Conservation (phyloP, 495 filamentous ascomycete species). For the Aspergillus ellipticus region DNA sequence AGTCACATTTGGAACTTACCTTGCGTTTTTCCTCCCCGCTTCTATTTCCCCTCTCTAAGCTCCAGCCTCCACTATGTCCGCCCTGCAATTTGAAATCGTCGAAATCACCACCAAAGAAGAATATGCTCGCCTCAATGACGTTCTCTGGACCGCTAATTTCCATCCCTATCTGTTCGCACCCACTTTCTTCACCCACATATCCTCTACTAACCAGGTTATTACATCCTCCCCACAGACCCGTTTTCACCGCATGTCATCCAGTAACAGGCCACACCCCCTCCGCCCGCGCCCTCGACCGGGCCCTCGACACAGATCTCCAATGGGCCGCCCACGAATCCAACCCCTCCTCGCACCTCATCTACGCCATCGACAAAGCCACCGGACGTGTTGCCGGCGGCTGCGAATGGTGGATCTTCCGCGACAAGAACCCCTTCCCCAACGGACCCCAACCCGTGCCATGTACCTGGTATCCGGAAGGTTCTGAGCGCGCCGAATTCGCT, state of each 20-base stretch:
- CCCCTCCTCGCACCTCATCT: slow-evolving; percentile 14
- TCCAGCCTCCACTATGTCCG: neutral
- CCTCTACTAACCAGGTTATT: too few species aligned
- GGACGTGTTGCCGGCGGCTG: slow-evolving; percentile 30
- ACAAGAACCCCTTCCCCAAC: slow-evolving; percentile 17
- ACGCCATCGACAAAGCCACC: slow-evolving; percentile 13
- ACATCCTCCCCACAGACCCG: slow-evolving; percentile 5
- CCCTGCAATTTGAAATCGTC: neutral
- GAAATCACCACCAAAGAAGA: neutral
- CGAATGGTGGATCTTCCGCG: slow-evolving; percentile 29
- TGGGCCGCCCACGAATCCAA: slow-evolving; percentile 11
- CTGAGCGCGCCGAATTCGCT: slow-evolving; percentile 10
- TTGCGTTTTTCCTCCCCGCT: too few species aligned
- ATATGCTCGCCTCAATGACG: neutral
- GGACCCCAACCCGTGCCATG: slow-evolving; percentile 12
- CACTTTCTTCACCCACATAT: neutral
- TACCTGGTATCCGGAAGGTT: slow-evolving; percentile 16
- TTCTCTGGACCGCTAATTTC: slow-evolving; percentile 13
- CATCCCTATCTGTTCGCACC: slow-evolving; percentile 1
- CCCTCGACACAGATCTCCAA: slow-evolving; percentile 10
- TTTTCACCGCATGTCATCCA: slow-evolving; percentile 13
- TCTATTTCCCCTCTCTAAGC: too few species aligned
- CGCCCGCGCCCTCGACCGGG: slow-evolving; percentile 9
- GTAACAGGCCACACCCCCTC: slow-evolving; percentile 8
- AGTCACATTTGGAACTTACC: too few species aligned